phyloP scores from a whole-genome alignment of 306 rosid species.

The Castanea crenata region DNA sequence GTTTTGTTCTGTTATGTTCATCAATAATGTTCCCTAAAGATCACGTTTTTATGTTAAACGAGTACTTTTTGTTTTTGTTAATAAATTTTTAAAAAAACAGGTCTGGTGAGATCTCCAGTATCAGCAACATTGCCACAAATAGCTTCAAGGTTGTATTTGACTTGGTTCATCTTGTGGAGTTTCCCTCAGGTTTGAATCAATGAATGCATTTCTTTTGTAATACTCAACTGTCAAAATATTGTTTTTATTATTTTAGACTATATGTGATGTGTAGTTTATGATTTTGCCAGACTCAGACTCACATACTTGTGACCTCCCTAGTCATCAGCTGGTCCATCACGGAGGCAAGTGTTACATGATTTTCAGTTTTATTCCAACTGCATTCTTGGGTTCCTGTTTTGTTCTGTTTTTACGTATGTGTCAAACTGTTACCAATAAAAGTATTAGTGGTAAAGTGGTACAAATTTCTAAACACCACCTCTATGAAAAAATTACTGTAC shows the following conservation, averaged over 20 bases:
- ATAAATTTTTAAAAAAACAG: conserved; percentile 29
- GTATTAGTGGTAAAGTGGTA: background rate
- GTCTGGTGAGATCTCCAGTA: conserved; percentile 80
- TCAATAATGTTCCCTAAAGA: background rate
- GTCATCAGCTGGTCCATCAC: conserved; percentile 80
- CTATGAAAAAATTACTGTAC: background rate
- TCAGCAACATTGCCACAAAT: conserved; percentile 86
- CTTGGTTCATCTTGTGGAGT: conserved; percentile 91
- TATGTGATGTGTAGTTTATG: conserved; percentile 15
- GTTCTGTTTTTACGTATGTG: background rate
- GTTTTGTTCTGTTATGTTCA: background rate
- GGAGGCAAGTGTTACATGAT: conserved; percentile 59
- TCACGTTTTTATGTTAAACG: background rate
- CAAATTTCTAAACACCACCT: conserved; percentile 6
- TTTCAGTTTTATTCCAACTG: background rate
- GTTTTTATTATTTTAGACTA: background rate
- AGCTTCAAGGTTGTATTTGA: conserved; percentile 63
- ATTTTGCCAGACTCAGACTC: conserved; percentile 49
- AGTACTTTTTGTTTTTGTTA: conserved; percentile 4
- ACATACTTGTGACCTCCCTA: conserved; percentile 63
- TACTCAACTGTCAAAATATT: background rate
- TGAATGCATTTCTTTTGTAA: background rate
- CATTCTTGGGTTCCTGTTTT: conserved; percentile 3
- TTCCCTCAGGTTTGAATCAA: conserved; percentile 60
- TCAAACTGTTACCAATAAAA: background rate